Base-by-base conservation (phyloP, 257 asterid species). In the Buddleja alternifolia region DNA sequence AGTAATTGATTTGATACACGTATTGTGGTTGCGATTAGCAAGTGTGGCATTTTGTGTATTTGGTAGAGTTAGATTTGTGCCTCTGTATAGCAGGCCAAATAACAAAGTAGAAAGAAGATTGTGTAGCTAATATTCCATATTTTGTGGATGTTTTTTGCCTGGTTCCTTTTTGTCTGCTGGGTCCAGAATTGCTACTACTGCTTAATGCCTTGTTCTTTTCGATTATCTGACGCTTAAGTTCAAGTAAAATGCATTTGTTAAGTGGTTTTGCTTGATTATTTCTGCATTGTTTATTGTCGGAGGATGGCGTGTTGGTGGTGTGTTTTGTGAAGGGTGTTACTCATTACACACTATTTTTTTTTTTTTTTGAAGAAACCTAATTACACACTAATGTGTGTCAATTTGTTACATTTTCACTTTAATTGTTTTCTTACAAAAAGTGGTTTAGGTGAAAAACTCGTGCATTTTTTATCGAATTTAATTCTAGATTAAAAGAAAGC, bases 1-100 rank as follows among this genome's bases (percentile, higher is more conserved):
- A 45, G 81, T 80, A 77, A 71, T 74, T 80, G 83, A 60, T 79
- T 74, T 14, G 52, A 59, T 61, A 42, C 75, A 6, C 32, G 72
- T 75, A 66, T 70, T 19, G 70, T 62, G 77, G 67, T 37, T 71
- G 42, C 66, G n/a, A 46, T 70, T 55, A 66, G 75, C 67, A 63
- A 59, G n/a, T 71, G 58, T 67, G 53, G 70, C 59, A 23, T 50
- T 66, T 70, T 59, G 76, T 58, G 75, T 48, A 73, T 69, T 67
- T 54, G 64, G 72, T 51, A 41, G 63, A 41, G 57, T 25, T 41
- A 37, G 41, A 53, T 61, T 67, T 48, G 48, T 57, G 71, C 67
- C 75, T 29, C 63, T 63, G 71, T 42, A 15, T 57, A 23, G 65
- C 74, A 42, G 62, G 70, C 65, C 56, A 46, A 66, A 60, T 66